Evolutionary conservation across 805 yeast species (phyloP).

Genomic region (Pichia nanzhaoensis): DNA sequence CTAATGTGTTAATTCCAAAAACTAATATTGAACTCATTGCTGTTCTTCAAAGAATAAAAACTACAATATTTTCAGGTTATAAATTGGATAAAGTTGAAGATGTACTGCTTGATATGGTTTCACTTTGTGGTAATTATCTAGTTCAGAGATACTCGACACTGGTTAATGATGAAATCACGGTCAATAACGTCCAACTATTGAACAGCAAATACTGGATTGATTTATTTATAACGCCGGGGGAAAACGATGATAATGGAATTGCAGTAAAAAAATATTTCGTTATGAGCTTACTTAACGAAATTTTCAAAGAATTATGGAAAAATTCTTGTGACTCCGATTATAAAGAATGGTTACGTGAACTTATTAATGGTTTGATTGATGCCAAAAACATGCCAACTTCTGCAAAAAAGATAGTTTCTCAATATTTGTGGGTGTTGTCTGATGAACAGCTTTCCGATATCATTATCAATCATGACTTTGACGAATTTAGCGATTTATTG

Average conservation of each 20-base stretch:
- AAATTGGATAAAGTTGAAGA: slow-evolving; percentile 20
- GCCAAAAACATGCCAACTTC: not conserved
- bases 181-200: slow-evolving; percentile 15
- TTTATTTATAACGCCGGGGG: slow-evolving; percentile 11
- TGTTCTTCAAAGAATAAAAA: slow-evolving; percentile 34
- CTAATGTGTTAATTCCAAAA: slow-evolving; percentile 34
- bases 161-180: not conserved
- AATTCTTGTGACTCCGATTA: not conserved
- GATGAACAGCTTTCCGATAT: slow-evolving; percentile 6
- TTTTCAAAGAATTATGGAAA: slow-evolving; percentile 17
- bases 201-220: slow-evolving; percentile 23
- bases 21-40: slow-evolving; percentile 44
- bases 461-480: not conserved
- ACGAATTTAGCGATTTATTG: not conserved
- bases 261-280: slow-evolving; percentile 14
- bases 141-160: slow-evolving; percentile 16
- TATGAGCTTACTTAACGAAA: slow-evolving; percentile 24
- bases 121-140: slow-evolving; percentile 40
- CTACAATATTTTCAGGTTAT: slow-evolving; percentile 24
- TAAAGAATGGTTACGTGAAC: not conserved
- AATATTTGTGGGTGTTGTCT: slow-evolving; percentile 8
- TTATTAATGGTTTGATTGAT: not conserved
- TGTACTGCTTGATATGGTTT: slow-evolving; percentile 32
- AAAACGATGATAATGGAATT: not conserved
- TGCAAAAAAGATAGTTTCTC: not conserved